Evolutionary conservation across 768 basidiomycete species (phyloP), one percentile per base, ranked within the genome.

Genomic region (Rhodotorula graminis): DNA sequence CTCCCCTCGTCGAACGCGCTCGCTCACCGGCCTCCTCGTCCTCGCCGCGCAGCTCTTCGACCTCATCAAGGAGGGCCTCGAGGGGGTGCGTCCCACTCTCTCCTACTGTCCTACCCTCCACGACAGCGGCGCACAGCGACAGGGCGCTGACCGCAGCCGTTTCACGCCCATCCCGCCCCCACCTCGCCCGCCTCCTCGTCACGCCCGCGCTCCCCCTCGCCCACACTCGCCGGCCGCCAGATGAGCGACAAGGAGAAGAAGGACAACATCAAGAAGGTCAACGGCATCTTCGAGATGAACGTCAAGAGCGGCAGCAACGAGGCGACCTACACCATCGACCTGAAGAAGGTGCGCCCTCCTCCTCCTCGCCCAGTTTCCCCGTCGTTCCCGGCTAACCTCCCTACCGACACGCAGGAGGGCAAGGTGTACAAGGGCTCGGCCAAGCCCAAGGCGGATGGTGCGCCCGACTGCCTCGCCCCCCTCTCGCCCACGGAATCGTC

Each of bases 321-420:
- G 72, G 89, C 83, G 29, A 85, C 85, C 58, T 96, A 92, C 92
- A 93, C 92, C 14, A 91, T 97, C 77, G 94, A 97, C 84, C 79
- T 95, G 79, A 96, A 97, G 86, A 89, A 82, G 57, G 77, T 82
- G 59, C 79, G 80, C 15, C 15, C 14, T 27, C 44, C 31, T 16
- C 31, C 23, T 4, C n/a, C 21, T 2, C 0, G 31, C 2, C 15
- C n/a, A n/a, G n/a, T n/a, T n/a, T n/a, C n/a, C n/a, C n/a, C n/a
- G n/a, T n/a, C n/a, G n/a, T n/a, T n/a, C n/a, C n/a, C n/a, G n/a
- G n/a, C n/a, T n/a, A n/a, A n/a, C n/a, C n/a, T n/a, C n/a, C n/a
- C n/a, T n/a, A n/a, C n/a, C n/a, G n/a, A n/a, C n/a, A n/a, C n/a
- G n/a, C 78, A 89, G 83, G 84, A 85, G 23, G 91, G 90, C 19